A percentile compares a stretch with the other conserved stretches of the same genome.
These are phyloP conservation scores for Claviceps maximensis DNA, from an alignment of 2,329 filamentous ascomycete genomes.

Conservation along the genomic window DNA sequence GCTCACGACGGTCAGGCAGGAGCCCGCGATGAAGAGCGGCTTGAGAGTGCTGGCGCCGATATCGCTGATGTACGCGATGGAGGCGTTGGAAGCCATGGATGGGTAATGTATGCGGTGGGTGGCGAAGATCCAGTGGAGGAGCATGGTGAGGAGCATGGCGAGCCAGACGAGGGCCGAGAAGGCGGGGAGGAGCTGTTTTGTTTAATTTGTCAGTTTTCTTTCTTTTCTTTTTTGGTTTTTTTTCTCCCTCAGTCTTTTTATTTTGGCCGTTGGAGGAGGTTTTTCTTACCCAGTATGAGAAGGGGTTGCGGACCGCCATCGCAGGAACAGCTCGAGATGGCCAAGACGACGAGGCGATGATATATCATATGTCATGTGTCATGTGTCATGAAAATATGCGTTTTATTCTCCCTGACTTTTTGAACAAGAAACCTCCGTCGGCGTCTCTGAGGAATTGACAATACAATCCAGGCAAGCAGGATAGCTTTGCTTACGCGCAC, in stretches of 20 bases:
- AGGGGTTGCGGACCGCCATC: slow-evolving; percentile 19
- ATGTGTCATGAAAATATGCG: no score
- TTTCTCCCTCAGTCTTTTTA: background rate
- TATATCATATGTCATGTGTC: no score
- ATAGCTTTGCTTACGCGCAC: no score
- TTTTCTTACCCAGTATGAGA: slow-evolving; percentile 27
- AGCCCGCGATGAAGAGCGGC: slow-evolving; percentile 66
- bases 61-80: slow-evolving; percentile 61
- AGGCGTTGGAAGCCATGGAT: slow-evolving; percentile 45
- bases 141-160: slow-evolving; percentile 53
- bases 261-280: background rate
- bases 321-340: background rate
- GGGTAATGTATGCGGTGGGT: slow-evolving; percentile 40
- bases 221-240: background rate
- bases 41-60: slow-evolving; percentile 50
- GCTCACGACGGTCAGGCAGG: slow-evolving; percentile 57
- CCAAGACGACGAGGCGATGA: background rate
- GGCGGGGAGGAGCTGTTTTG: slow-evolving; percentile 47
- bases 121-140: slow-evolving; percentile 55
- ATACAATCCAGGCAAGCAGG: no score
- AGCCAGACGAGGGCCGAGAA: slow-evolving; percentile 54
- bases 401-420: no score
- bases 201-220: background rate
- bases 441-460: no score
- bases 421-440: no score